These are phyloP conservation scores for Populus euphratica DNA, from an alignment of 345 rosid genomes.

Conservation along the genomic window DNA sequence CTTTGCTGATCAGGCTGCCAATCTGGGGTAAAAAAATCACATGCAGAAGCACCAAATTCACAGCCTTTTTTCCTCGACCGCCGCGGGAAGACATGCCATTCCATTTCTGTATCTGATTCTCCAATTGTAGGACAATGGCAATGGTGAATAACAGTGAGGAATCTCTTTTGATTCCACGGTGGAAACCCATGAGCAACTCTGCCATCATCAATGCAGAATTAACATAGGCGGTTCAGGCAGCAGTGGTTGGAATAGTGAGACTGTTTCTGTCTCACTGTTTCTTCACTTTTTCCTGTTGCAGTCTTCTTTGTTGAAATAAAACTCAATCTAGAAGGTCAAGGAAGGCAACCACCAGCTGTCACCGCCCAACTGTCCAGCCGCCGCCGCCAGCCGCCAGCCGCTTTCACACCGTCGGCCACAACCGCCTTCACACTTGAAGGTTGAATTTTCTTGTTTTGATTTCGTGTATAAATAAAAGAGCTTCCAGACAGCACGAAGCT, in stretches of 20 bases:
- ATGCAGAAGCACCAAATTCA: conserved; percentile 14
- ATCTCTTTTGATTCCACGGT: neutral
- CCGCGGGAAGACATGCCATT: neutral
- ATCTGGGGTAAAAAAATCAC: conserved; percentile 20
- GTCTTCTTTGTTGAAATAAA: too few relatives aligned
- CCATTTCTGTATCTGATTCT: conserved; percentile 20
- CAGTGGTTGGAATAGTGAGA: neutral
- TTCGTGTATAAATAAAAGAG: conserved; percentile 37
- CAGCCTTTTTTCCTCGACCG: conserved; percentile 23
- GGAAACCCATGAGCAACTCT: conserved; percentile 5
- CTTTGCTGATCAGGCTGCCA: conserved; percentile 9
- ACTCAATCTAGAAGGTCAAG: too few relatives aligned
- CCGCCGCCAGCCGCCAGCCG: too few relatives aligned
- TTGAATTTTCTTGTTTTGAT: too few relatives aligned
- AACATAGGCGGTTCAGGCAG: conserved; percentile 31
- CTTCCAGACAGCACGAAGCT: conserved; percentile 54
- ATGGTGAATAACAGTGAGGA: neutral
- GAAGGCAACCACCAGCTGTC: too few relatives aligned
- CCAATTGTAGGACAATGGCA: neutral
- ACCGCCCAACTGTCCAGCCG: too few relatives aligned
- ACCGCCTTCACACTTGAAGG: too few relatives aligned
- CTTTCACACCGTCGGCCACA: too few relatives aligned
- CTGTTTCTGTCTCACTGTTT: conserved; percentile 7
- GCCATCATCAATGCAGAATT: conserved; percentile 6
- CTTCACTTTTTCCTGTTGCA: neutral